Evolutionary conservation across 495 filamentous ascomycete species (phyloP).

Genomic region (Chaetomium fimeti): DNA sequence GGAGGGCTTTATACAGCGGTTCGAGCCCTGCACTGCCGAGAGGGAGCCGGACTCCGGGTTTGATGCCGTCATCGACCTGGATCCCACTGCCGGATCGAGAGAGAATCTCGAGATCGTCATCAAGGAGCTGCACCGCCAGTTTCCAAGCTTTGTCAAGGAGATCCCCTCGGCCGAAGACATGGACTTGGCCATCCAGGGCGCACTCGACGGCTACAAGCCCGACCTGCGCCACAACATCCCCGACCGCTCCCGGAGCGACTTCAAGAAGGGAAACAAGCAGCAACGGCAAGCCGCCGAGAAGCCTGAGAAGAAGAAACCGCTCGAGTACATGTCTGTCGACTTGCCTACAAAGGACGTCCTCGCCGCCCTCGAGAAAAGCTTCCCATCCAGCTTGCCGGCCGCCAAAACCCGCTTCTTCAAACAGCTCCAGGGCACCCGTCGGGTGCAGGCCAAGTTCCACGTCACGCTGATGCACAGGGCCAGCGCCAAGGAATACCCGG

Average conservation of each 20-base stretch:
- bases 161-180: constrained; percentile 72
- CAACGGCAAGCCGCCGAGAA: constrained; percentile 35
- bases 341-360: constrained; percentile 59
- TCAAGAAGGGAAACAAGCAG: constrained; percentile 43
- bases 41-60: constrained; percentile 70
- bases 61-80: constrained; percentile 79
- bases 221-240: constrained; percentile 69
- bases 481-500: constrained; percentile 53
- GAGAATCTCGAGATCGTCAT: constrained; percentile 84
- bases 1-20: constrained; percentile 87
- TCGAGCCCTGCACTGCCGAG: constrained; percentile 68
- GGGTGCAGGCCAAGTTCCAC: constrained; percentile 84
- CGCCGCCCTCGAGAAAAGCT: constrained; percentile 64
- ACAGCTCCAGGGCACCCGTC: constrained; percentile 66
- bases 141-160: constrained; percentile 69
- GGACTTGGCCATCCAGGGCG: constrained; percentile 73
- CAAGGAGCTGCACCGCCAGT: constrained; percentile 62
- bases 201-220: constrained; percentile 76
- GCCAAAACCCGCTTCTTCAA: constrained; percentile 65
- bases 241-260: constrained; percentile 39
- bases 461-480: constrained; percentile 89
- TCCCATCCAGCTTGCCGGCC: constrained; percentile 48
- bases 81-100: constrained; percentile 71
- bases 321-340: constrained; percentile 82
- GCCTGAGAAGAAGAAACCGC: constrained; percentile 48